Percentiles rank a stretch among this genome's conserved stretches.
Evolutionary conservation across 805 yeast species (phyloP).

Genomic region (Kockiozyma suomiensis): DNA sequence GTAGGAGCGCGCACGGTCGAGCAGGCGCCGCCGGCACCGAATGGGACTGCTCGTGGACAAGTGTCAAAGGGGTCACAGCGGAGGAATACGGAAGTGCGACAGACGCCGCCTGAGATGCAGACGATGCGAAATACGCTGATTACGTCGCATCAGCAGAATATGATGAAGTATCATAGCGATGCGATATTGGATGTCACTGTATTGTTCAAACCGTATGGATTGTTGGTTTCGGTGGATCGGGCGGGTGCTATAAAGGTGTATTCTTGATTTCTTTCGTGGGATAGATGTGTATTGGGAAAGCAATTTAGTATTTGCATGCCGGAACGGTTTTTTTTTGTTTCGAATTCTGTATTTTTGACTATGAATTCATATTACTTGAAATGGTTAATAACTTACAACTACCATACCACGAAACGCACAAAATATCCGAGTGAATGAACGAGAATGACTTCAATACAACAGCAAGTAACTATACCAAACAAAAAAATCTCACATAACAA

Average conservation of each 20-base stretch:
- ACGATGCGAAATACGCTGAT: constrained; percentile 44
- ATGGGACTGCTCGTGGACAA: constrained; percentile 13
- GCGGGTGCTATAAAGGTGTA: constrained; percentile 67
- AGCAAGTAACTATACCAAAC: neutral
- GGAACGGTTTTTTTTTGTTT: neutral
- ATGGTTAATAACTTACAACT: neutral
- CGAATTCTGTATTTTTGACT: neutral
- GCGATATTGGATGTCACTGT: constrained; percentile 53
- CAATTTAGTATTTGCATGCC: neutral
- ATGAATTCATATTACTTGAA: neutral
- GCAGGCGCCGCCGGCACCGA: constrained; percentile 35
- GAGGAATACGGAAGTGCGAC: constrained; percentile 20
- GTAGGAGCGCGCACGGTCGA: constrained; percentile 35
- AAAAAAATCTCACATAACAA: too few species aligned
- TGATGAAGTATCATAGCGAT: constrained; percentile 54
- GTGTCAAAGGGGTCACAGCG: constrained; percentile 14
- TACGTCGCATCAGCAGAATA: constrained; percentile 49
- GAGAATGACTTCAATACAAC: neutral
- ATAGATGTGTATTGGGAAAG: neutral
- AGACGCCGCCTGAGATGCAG: constrained; percentile 41
- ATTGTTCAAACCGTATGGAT: constrained; percentile 54
- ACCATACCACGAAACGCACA: neutral
- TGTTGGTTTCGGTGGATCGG: constrained; percentile 68
- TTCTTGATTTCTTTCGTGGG: neutral
- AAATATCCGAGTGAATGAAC: neutral